These are phyloP conservation scores for Fusarium siculi DNA, from an alignment of 2,329 filamentous ascomycete species.

Conservation along the genomic window DNA sequence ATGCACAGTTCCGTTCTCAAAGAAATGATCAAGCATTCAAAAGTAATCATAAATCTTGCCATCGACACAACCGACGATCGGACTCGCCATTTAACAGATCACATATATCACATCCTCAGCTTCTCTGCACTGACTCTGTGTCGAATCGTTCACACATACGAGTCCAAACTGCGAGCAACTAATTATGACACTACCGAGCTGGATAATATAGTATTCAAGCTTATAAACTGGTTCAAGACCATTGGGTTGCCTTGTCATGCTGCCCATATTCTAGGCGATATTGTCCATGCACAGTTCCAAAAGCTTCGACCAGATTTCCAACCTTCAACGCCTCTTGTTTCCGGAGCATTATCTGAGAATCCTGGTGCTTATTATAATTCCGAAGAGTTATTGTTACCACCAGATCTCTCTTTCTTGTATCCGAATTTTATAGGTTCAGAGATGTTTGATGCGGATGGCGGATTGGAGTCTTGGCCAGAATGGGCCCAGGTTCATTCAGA, in stretches of 20 bases:
- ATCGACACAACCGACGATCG: slow-evolving; percentile 44
- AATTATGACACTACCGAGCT: slow-evolving; percentile 24
- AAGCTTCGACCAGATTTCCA: slow-evolving; percentile 32
- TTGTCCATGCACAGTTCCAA: slow-evolving; percentile 38
- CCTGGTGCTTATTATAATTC: neutral
- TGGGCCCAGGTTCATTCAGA: slow-evolving; percentile 7
- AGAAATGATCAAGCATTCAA: slow-evolving; percentile 40
- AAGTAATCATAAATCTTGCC: slow-evolving; percentile 44
- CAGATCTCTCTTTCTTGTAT: slow-evolving; percentile 14
- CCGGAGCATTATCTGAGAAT: neutral
- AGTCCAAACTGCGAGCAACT: slow-evolving; percentile 22
- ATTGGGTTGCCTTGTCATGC: slow-evolving; percentile 43
- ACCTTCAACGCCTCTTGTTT: neutral
- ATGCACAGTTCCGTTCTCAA: slow-evolving; percentile 22
- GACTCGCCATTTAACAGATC: slow-evolving; percentile 44
- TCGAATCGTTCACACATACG: slow-evolving; percentile 39
- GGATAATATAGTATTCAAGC: slow-evolving; percentile 27
- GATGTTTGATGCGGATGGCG: slow-evolving; percentile 8
- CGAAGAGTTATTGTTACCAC: neutral
- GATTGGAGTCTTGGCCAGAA: slow-evolving; percentile 13
- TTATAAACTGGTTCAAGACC: slow-evolving; percentile 39
- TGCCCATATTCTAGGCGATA: slow-evolving; percentile 40
- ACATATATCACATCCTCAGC: slow-evolving; percentile 45
- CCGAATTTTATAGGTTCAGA: slow-evolving; percentile 19
- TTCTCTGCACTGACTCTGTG: slow-evolving; percentile 43